Conservation (phyloP, 495 filamentous ascomycete genomes). For the Talaromyces thailandensis region DNA sequence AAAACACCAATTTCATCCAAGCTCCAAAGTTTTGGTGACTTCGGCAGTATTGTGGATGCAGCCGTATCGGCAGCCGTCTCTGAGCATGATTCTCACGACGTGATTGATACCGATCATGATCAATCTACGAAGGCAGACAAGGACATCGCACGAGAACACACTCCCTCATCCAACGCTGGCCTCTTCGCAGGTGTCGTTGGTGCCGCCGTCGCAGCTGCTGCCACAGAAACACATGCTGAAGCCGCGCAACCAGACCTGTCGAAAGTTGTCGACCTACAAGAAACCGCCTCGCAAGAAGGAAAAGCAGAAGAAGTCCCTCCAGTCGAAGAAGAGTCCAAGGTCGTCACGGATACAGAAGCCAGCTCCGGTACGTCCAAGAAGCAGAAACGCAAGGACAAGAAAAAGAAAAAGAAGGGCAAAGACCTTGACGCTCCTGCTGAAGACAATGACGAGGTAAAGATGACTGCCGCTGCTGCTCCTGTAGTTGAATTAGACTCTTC, state of each 20-base stretch:
- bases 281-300: background rate
- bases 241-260: background rate
- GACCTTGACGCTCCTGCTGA: constrained; percentile 6
- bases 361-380: constrained; percentile 19
- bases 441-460: constrained; percentile 1
- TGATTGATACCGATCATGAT: background rate
- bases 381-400: constrained; percentile 25
- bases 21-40: background rate
- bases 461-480: background rate
- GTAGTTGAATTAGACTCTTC: background rate
- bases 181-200: constrained; percentile 18
- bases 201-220: constrained; percentile 11
- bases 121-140: background rate
- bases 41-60: constrained; percentile 19
- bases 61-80: constrained; percentile 12
- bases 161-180: background rate
- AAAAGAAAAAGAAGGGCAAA: constrained; percentile 26
- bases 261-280: constrained; percentile 9
- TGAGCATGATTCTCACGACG: background rate
- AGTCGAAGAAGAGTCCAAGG: background rate
- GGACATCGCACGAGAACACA: background rate
- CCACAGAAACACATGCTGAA: background rate
- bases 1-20: background rate
- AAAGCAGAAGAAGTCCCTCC: background rate
- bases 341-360: constrained; percentile 2